These are phyloP conservation scores for Astathelohania contejeani DNA, from an alignment of 371 early-diverging fungal species.

Conservation along the genomic window DNA sequence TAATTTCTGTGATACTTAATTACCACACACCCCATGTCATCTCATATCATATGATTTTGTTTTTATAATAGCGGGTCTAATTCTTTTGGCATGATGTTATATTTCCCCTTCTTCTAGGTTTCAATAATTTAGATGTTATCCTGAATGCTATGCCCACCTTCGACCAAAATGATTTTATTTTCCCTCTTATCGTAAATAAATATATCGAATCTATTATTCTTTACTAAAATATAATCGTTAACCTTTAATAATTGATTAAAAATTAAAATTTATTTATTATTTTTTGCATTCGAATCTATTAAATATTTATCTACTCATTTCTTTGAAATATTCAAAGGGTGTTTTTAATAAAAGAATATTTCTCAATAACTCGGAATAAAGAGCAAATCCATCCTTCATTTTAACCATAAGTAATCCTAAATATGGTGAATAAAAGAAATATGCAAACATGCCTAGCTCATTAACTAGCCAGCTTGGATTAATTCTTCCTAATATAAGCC, in stretches of 20 bases:
- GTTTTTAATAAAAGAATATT: constrained; percentile 14
- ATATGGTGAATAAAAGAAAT: constrained; percentile 11
- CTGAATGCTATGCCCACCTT: not conserved
- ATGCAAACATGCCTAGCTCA: constrained; percentile 1
- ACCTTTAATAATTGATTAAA: not conserved
- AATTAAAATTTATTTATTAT: not conserved
- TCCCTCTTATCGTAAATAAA: too few species aligned
- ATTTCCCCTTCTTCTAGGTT: not conserved
- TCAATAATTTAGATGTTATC: not conserved
- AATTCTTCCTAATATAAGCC: too few species aligned
- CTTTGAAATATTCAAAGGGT: constrained; percentile 14
- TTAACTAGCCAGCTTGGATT: constrained; percentile 5
- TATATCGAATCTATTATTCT: constrained; percentile 2
- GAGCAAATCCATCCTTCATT: constrained; percentile 5
- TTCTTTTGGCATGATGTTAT: not conserved
- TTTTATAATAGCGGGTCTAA: not conserved
- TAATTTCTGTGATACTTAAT: too few species aligned
- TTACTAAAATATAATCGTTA: constrained; percentile 28
- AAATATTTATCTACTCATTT: not conserved
- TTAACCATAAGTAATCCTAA: constrained; percentile 22
- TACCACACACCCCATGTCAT: not conserved
- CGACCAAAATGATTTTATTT: too few species aligned
- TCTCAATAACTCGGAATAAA: not conserved
- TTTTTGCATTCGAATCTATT: not conserved
- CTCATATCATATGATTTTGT: not conserved